phyloP scores from a whole-genome alignment of 129 eudicot genomes.

The Dittrichia graveolens region DNA sequence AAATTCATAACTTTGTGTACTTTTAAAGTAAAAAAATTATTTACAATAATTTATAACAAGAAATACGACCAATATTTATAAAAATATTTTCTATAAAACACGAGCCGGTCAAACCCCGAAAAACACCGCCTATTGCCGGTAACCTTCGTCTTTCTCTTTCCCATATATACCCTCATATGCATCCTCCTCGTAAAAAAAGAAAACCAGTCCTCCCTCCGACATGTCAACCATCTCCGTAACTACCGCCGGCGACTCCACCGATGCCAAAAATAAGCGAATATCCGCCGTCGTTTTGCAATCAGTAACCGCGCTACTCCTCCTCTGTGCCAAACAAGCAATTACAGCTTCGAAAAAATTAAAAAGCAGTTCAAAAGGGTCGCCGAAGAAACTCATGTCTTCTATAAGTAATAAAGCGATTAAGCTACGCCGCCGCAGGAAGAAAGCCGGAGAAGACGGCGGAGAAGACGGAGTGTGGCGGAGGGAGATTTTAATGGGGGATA shows the following conservation, averaged over 20 bases:
- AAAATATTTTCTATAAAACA: too few species aligned
- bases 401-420: constrained; percentile 43
- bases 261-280: constrained; percentile 2
- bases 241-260: background rate
- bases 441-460: constrained; percentile 27
- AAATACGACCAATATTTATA: too few species aligned
- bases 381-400: constrained; percentile 35
- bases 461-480: constrained; percentile 42
- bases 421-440: constrained; percentile 26
- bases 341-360: constrained; percentile 34
- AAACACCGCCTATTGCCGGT: constrained; percentile 34
- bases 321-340: constrained; percentile 34
- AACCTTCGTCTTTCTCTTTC: constrained; percentile 8
- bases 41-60: too few species aligned
- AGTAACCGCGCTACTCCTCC: constrained; percentile 20
- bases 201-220: background rate
- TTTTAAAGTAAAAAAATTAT: too few species aligned
- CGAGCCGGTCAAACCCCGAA: constrained; percentile 3
- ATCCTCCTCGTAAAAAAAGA: background rate
- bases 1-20: too few species aligned
- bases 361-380: constrained; percentile 20
- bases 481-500: constrained; percentile 41
- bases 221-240: constrained; percentile 2
- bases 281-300: constrained; percentile 27
- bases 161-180: constrained; percentile 20